Evolutionary conservation across 2,329 filamentous ascomycete genomes (phyloP).

Genomic region (Pseudogymnoascus sp.): DNA sequence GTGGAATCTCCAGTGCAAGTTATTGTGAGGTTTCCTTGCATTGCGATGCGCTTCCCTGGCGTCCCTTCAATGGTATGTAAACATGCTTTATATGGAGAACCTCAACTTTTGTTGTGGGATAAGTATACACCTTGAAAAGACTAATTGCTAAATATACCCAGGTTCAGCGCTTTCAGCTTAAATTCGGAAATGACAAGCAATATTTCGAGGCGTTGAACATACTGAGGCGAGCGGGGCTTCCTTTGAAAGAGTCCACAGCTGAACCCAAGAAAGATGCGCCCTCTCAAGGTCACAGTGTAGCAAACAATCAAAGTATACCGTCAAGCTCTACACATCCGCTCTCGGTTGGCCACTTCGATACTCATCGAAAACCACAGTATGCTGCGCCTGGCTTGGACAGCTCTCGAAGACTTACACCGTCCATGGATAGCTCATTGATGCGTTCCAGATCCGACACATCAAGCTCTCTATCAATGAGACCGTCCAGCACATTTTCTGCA

Average conservation of each 20-base stretch:
- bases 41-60: constrained; percentile 31
- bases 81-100: neutral
- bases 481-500: neutral
- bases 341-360: neutral
- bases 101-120: neutral
- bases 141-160: constrained; percentile 17
- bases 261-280: constrained; percentile 9
- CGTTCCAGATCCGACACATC: neutral
- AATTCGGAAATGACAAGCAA: constrained; percentile 31
- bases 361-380: neutral
- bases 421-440: neutral
- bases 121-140: neutral
- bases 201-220: constrained; percentile 23
- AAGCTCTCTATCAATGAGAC: neutral
- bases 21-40: constrained; percentile 25
- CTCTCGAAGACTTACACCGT: neutral
- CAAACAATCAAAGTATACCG: neutral
- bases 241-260: constrained; percentile 20
- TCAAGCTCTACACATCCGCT: neutral
- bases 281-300: neutral
- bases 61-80: constrained; percentile 18
- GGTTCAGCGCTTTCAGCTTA: constrained; percentile 37
- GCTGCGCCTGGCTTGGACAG: neutral
- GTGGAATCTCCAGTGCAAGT: constrained; percentile 26
- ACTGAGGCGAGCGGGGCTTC: constrained; percentile 28